Evolutionary conservation across 1,139 yeast species (phyloP), one percentile per base, ranked within the genome.

Genomic region (Pneumocystis sp.): DNA sequence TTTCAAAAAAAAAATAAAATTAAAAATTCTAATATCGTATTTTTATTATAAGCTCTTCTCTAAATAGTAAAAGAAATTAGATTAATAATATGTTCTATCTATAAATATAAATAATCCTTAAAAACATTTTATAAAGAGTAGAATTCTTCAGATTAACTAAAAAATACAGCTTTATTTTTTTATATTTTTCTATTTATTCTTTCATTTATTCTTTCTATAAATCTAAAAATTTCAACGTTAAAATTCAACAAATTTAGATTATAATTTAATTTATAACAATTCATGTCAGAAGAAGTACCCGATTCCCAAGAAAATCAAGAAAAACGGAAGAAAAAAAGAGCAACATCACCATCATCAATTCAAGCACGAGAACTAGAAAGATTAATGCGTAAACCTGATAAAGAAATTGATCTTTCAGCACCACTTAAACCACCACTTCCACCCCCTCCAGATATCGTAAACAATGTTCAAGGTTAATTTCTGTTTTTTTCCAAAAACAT

Each of bases 381-480:
- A 50, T 15, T 50, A 12, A 50, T 50, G 57, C 57, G 57, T 25
- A 50, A 4, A 19, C 57, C 57, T 12, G 57, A 50, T 50, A 29
- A 34, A 50, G 57, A 50, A 25, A 50, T 50, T 3, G 57, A 50
- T 25, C 17, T 50, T 8, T 50, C 57, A 25, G 57, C 34, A 50
- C 57, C 57, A 25, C 31, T 50, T 50, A 21, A 50, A 25, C 57
- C 57, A 50, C 57, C 57, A 12, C 57, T 69, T 15, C 67, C 70
- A 34, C 68, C 69, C 1, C 69, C 71, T 61, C 68, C 71, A 15
- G 73, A 69, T 21, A 61, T 70, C 25, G 69, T 70, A 31, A 70
- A 65, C 31, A 68, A 67, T 60, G 69, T 70, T 40, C 72, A 70
- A 62, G 76, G 78, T 1, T 50, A 25, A 50, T 10, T 10, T 50